Percentiles rank a stretch among this genome's conserved stretches.
These are phyloP conservation scores for Lactarius hengduanensis DNA, from an alignment of 768 basidiomycete genomes.

Conservation along the genomic window DNA sequence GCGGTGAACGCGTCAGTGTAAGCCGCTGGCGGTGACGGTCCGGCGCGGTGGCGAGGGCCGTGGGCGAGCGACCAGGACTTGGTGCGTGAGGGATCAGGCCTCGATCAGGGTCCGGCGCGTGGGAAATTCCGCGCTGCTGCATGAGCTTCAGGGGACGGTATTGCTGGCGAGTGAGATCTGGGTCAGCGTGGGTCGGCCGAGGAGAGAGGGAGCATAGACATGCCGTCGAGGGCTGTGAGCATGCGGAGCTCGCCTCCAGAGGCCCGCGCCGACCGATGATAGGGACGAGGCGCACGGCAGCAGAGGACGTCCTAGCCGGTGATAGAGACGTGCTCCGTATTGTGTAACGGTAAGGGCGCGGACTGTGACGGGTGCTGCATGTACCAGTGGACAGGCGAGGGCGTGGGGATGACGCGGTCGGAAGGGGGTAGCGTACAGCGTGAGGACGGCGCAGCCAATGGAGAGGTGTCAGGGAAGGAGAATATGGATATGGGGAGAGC, in stretches of 20 bases:
- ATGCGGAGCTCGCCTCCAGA: slow-evolving; percentile 90
- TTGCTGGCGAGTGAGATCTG: slow-evolving; percentile 59
- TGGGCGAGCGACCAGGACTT: slow-evolving; percentile 80
- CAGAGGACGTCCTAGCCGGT: slow-evolving; percentile 83
- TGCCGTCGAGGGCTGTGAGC: slow-evolving; percentile 57
- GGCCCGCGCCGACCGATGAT: slow-evolving; percentile 87
- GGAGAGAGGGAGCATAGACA: slow-evolving; percentile 63
- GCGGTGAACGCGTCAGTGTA: slow-evolving; percentile 36
- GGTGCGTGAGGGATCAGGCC: slow-evolving; percentile 43
- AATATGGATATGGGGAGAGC: slow-evolving; percentile 57
- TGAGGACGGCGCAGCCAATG: slow-evolving; percentile 75
- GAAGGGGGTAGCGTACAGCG: slow-evolving; percentile 49
- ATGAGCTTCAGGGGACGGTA: slow-evolving; percentile 66
- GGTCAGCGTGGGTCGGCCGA: slow-evolving; percentile 40
- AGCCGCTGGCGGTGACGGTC: slow-evolving; percentile 21
- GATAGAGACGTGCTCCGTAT: slow-evolving; percentile 68
- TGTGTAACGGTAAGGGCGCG: slow-evolving; percentile 61
- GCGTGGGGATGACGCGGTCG: slow-evolving; percentile 62
- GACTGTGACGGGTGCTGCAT: slow-evolving; percentile 78
- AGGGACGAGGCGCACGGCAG: slow-evolving; percentile 69
- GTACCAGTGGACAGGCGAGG: slow-evolving; percentile 94
- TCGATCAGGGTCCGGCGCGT: slow-evolving; percentile 37
- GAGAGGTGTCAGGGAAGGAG: slow-evolving; percentile 75
- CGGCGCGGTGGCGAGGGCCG: slow-evolving; percentile 37
- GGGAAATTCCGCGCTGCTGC: slow-evolving; percentile 40